Evolutionary conservation across 2,329 filamentous ascomycete species (phyloP), one percentile per base, ranked within the genome.

Genomic region (Microdochium paspali): DNA sequence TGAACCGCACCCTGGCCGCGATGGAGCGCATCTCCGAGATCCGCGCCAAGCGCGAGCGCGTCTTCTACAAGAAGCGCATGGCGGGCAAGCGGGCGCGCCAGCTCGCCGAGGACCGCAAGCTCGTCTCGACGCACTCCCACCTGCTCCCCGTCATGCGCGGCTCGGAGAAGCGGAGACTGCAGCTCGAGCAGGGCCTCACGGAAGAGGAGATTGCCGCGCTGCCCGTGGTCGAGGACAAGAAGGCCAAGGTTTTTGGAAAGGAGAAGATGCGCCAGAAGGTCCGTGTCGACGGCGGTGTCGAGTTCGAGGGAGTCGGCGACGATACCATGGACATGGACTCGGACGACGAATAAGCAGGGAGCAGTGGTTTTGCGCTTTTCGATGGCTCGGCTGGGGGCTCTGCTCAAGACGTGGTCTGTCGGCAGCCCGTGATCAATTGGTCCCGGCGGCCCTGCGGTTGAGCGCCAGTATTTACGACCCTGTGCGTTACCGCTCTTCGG

Each of bases 21-120:
- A 98, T 98, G 90, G 78, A 88, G 69, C 80, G 91, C 54, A 84
- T 97, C 58, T 75, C 80, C 59, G 90, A 96, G 74, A 91, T 97
- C 68, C 77, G 90, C 47, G 69, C 80, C 49, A 80, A 83, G 63
- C 80, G 93, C 63, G 91, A 97, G 77, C 80, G 89, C 57, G 85
- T 85, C 55, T 95, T 96, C 72, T 96, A 95, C 76, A 90, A 88
- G 80, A 84, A 85, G 64, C 84, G 93, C 64, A 90, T 97, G 87
- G 83, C 83, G 46, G 90, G 90, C 66, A 95, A 94, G 72, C 84
- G 86, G 70, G 86, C 86, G 67, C 79, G 83, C 63, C 83, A 93
- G 73, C 75, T 87, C 54, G 85, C 84, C 59, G 74, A 78, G 53
- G 88, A 95, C 63, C 76, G 88, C 66, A 93, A 91, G 74, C 77